Base-by-base conservation (phyloP, 2,329 filamentous ascomycete genomes). In the Fusarium circinatum region DNA sequence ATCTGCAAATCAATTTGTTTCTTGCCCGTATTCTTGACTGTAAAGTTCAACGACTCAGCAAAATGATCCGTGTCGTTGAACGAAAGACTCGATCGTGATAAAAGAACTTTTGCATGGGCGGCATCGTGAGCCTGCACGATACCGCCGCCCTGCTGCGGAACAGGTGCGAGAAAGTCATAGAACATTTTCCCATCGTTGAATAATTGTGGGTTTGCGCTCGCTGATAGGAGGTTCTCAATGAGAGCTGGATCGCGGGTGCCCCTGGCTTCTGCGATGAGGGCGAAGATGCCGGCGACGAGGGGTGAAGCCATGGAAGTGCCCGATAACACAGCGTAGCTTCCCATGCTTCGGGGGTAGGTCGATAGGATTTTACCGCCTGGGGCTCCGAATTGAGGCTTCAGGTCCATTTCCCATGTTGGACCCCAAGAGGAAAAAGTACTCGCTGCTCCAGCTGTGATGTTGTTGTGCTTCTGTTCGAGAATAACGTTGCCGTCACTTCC, bases 61-160 rank as follows among this genome's bases (percentile, higher is more conserved):
- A 90, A 86, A 82, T 91, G 79, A 71, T 89, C 87, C 0, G 89
- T 90, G 78, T 92, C 90, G 78, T 92, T 92, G 81, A 92, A 91
- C 8, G 88, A 86, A 20, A 92, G 80, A 78, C 86, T 88, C n/a
- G 87, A 87, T 15, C 84, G 85, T 74, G 85, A 86, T 26, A 92
- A 81, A 18, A 88, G 76, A 5, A 86, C 86, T 6, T 84, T 88
- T 22, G 87, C 83, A 73, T 87, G 85, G 11, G 89, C 88, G 8
- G 89, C 88, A 64, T 90, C 87, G 70, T 87, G 87, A 8, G 89
- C 90, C 73, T 90, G 88, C 55, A 92, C 82, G 18, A 91, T 82
- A 42, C 90, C 90, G 34, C 81, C 87, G 17, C 90, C 90, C 75
- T 91, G 89, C 76, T 92, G 90, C 7, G 86, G 80, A 18, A 90